Percentiles rank a stretch among this genome's conserved stretches.
phyloP scores from a whole-genome alignment of 495 filamentous ascomycete genomes.

The Zalerion maritima region DNA sequence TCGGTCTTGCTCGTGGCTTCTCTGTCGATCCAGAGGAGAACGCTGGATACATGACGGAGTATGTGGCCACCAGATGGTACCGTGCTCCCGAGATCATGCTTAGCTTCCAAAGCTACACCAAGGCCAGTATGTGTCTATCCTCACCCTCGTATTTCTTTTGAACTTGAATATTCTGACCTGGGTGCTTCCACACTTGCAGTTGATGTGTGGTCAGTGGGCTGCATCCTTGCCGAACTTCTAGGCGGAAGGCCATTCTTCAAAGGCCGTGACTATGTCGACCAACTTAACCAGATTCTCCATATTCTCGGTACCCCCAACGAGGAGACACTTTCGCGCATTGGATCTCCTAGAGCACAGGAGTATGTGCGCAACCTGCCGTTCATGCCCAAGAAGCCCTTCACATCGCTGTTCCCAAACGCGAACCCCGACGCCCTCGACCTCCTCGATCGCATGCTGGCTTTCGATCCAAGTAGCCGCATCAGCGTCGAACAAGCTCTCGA shows the following conservation, averaged over 20 bases:
- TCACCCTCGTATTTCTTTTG: not conserved
- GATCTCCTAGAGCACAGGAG: conserved; percentile 89
- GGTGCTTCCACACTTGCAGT: conserved; percentile 36
- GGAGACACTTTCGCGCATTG: conserved; percentile 85
- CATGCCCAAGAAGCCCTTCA: conserved; percentile 89
- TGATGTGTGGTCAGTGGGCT: conserved; percentile 98
- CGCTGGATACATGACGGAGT: conserved; percentile 98
- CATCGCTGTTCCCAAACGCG: conserved; percentile 76
- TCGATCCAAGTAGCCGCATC: conserved; percentile 84
- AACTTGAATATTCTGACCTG: not conserved
- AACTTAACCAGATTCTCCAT: conserved; percentile 97
- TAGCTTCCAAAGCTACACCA: conserved; percentile 99
- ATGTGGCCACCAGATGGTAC: conserved; percentile 97
- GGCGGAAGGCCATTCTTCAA: conserved; percentile 98
- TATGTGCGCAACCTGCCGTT: conserved; percentile 95
- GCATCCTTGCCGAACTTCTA: conserved; percentile 90
- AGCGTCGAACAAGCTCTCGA: conserved; percentile 87
- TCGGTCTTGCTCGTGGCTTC: conserved; percentile 89
- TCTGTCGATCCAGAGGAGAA: conserved; percentile 97
- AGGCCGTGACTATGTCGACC: conserved; percentile 96
- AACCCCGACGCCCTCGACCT: conserved; percentile 94
- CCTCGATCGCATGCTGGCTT: conserved; percentile 90
- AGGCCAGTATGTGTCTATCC: conserved; percentile 71
- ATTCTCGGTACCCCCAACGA: conserved; percentile 95
- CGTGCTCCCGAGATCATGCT: conserved; percentile 98